Evolutionary conservation across 768 basidiomycete species (phyloP).

Genomic region (Stropharia rugosoannulata): DNA sequence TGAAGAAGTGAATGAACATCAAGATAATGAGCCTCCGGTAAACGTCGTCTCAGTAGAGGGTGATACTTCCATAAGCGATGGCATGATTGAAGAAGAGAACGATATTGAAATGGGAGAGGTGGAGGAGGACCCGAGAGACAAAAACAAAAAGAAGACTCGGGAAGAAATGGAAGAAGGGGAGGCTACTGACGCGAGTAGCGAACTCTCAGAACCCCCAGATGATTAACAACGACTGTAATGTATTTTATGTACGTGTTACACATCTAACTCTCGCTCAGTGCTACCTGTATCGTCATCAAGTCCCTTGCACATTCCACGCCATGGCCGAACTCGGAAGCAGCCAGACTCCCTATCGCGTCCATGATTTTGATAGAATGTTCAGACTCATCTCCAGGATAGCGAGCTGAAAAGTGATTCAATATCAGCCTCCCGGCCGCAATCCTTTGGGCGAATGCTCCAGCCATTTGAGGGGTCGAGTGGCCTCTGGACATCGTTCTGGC

Average conservation of each 20-base stretch:
- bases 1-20: conserved; percentile 23
- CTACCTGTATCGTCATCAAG: conserved; percentile 68
- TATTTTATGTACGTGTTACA: conserved; percentile 14
- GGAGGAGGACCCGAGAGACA: conserved; percentile 63
- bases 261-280: conserved; percentile 26
- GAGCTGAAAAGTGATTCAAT: conserved; percentile 84
- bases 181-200: conserved; percentile 79
- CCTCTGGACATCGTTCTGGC: conserved; percentile 70
- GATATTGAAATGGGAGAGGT: conserved; percentile 95
- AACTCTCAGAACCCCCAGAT: conserved; percentile 75
- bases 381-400: conserved; percentile 69
- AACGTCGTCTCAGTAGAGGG: neutral
- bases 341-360: conserved; percentile 60
- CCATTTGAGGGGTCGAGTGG: conserved; percentile 92
- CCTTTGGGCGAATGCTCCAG: conserved; percentile 72
- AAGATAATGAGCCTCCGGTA: conserved; percentile 7
- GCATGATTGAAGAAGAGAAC: conserved; percentile 43
- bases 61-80: conserved; percentile 29
- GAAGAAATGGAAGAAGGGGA: conserved; percentile 89
- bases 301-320: conserved; percentile 72
- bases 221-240: conserved; percentile 24
- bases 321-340: conserved; percentile 50
- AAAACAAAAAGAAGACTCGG: conserved; percentile 50
- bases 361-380: conserved; percentile 53
- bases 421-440: conserved; percentile 63